Percentiles rank a stretch among this genome's conserved stretches.
Conservation (phyloP, 1,284 basidiomycete species). For the Malassezia nana region DNA sequence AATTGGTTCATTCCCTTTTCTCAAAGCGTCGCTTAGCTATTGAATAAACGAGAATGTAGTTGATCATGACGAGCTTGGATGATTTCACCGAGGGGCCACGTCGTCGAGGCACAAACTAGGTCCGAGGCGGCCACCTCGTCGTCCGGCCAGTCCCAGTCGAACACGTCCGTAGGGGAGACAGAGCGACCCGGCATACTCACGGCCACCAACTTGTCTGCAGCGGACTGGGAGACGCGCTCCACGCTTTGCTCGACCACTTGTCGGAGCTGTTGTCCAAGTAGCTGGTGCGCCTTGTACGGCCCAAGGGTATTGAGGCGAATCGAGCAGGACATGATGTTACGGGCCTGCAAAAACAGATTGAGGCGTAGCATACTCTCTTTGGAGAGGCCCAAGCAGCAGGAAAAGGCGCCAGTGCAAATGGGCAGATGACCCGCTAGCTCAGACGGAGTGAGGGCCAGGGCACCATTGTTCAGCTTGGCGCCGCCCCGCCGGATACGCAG, state of each 20-base stretch:
- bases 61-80: constrained; percentile 79
- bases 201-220: not conserved
- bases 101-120: constrained; percentile 60
- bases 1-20: not conserved
- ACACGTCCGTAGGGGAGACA: constrained; percentile 3
- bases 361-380: constrained; percentile 62
- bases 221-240: not conserved
- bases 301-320: constrained; percentile 84
- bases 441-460: constrained; percentile 31
- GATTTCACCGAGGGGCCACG: constrained; percentile 94
- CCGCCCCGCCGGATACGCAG: constrained; percentile 21
- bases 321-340: constrained; percentile 76
- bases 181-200: not conserved
- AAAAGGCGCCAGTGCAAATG: constrained; percentile 77
- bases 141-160: constrained; percentile 44
- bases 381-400: constrained; percentile 64
- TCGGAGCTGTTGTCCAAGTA: constrained; percentile 63
- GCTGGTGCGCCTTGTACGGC: constrained; percentile 81
- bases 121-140: constrained; percentile 24
- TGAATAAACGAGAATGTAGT: constrained; percentile 92
- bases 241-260: constrained; percentile 14
- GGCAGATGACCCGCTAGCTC: constrained; percentile 63
- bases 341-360: constrained; percentile 82
- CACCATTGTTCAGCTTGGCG: constrained; percentile 5
- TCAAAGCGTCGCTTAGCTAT: constrained; percentile 50